Evolutionary conservation across 2,329 filamentous ascomycete species (phyloP).

Genomic region (Aspergillus quadrilineatus): DNA sequence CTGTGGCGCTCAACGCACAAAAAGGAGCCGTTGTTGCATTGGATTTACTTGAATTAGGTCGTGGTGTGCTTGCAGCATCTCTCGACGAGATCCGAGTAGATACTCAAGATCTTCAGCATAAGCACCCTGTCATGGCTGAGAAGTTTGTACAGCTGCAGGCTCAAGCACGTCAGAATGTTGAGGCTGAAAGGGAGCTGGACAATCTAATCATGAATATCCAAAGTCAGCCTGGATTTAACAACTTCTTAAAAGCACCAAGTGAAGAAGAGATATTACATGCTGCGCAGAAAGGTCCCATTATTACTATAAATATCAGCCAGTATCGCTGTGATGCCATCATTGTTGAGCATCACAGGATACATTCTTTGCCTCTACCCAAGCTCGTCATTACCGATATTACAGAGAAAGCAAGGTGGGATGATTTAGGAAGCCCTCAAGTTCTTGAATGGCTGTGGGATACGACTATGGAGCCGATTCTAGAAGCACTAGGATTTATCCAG

Average conservation of each 20-base stretch:
- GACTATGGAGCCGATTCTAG: background rate
- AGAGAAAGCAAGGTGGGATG: background rate
- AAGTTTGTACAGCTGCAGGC: background rate
- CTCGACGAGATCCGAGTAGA: background rate
- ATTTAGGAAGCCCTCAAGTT: background rate
- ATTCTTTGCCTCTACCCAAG: background rate
- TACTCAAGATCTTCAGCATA: background rate
- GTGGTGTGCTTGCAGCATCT: background rate
- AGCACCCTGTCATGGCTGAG: background rate
- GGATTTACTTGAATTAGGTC: background rate
- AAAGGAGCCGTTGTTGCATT: background rate
- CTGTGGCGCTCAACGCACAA: background rate
- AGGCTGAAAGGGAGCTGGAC: background rate
- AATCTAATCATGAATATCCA: background rate
- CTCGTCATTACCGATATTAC: background rate
- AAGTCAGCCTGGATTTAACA: background rate
- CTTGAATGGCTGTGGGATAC: background rate
- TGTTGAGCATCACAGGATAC: background rate
- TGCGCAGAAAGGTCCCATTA: background rate
- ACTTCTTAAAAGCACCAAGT: background rate
- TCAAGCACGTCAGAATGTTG: background rate
- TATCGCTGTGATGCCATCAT: constrained; percentile 1
- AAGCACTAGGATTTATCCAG: background rate
- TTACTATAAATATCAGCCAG: background rate
- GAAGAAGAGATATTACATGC: background rate